Evolutionary conservation across 2,329 filamentous ascomycete genomes (phyloP), one percentile per base, ranked within the genome.

Genomic region (Aureobasidium subglaciale): DNA sequence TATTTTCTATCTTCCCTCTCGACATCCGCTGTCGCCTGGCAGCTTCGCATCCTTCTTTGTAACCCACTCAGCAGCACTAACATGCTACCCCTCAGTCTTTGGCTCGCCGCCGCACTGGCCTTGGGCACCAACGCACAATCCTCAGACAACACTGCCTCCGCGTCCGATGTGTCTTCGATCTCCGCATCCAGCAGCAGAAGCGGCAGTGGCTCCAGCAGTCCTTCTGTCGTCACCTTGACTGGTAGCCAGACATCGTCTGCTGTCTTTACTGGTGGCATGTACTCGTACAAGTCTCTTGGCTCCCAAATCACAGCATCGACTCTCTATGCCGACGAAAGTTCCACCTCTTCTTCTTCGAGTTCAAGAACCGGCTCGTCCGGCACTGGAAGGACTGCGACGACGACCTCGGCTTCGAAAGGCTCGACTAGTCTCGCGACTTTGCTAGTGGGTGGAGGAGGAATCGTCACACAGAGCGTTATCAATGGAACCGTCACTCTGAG

Each of bases 31-130:
- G 6, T 41, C 24, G 40, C n/a, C 29, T 40, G 24, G 35, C 32
- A 40, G 16, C 37, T 8, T 13, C 5, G 3, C 7, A 27, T 11
- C 25, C 34, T 25, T 40, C 16, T 29, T 27, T 18, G 34, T 38
- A n/a, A 27, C 4, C 15, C 7, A 50, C 20, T 24, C n/a, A 1
- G 10, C 34, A 16, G 13, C 40, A 41, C 37, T 57, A 63, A 32
- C 25, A 68, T 69, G 67, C 57, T 67, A 37, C 58, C 60, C 45
- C 56, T 55, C 57, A 53, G 59, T 48, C 50, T 68, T 22, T 64
- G 63, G 66, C 64, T 69, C 55, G 56, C 67, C 20, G 64, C 66
- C 59, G 59, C 72, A n/a, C 61, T 71, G 48, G 67, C 67, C 30
- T 53, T 66, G n/a, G 56, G 65, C 62, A 57, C 66, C 61, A 58